Base-by-base conservation (phyloP, 164 flowering plant genomes). In the Stephania yunnanensis region DNA sequence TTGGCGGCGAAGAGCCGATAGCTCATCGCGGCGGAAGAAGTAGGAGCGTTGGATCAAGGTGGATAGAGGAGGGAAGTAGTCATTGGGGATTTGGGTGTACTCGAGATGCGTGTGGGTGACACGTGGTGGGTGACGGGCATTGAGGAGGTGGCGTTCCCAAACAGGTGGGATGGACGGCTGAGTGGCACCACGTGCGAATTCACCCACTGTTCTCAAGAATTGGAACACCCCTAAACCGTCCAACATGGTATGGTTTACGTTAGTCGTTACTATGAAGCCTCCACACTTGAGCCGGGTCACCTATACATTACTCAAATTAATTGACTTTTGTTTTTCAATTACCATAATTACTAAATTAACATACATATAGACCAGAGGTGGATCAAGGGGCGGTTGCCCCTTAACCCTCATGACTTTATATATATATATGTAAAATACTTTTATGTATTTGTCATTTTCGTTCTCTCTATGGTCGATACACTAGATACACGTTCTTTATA, bases 111-210 rank as follows among this genome's bases (percentile, higher is more conserved):
- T 36, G 77, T 75, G 79, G 0, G 88, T 82, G 4, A 84, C 83
- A 0, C 70, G 75, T 0, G 90, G 89, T 0, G 85, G 79, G 30
- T 78, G 46, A 7, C 87, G 68, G 0, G 90, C 87, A 15, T n/a
- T 71, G 0, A 89, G 78, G 1, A 77, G 66, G 22, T 86, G 83
- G 15, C 92, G 71, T 7, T 80, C 46, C 92, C 90, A 85, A 7
- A 86, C 86, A 0, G 89, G 92, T 7, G 15, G 73, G 2, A 81
- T 58, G 0, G 85, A 78, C 4, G 92, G 90, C 4, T 46, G 58
- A 1, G 0, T 12, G 0, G 78, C 80, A 0, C 92, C 89, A 4
- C 84, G 82, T 1, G 87, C 87, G 15, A 88, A 45, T 71, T 89
- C 89, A 1, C 78, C 81, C 4, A 85, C 76, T 0, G 88, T 84